Conservation (phyloP, 306 rosid genomes). For the Nissolia schottii region DNA sequence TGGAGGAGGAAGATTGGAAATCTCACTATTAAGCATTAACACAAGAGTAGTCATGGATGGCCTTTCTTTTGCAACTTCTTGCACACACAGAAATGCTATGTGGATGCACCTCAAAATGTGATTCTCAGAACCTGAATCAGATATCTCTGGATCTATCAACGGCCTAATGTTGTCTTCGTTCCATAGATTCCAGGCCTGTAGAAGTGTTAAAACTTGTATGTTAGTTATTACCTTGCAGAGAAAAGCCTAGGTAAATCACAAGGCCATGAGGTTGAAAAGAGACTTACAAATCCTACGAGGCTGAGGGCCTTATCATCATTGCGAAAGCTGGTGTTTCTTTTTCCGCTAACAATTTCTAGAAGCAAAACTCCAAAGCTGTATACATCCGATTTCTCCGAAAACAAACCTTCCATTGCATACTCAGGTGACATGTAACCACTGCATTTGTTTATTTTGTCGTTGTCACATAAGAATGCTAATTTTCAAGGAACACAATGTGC, state of each 20-base stretch:
- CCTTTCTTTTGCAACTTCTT: conserved; percentile 37
- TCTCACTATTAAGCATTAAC: conserved; percentile 38
- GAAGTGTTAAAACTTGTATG: background rate
- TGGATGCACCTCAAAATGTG: conserved; percentile 39
- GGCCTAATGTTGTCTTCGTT: conserved; percentile 17
- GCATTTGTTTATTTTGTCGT: too few species aligned
- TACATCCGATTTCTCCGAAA: conserved; percentile 34
- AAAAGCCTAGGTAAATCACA: background rate
- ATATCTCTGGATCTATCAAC: conserved; percentile 25
- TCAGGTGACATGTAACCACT: conserved; percentile 37
- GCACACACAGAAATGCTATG: conserved; percentile 39
- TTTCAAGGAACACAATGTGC: background rate
- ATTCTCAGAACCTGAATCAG: conserved; percentile 7
- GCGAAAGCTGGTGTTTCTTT: conserved; percentile 32
- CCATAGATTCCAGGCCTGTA: conserved; percentile 43
- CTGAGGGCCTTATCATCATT: conserved; percentile 18
- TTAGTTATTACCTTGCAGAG: background rate
- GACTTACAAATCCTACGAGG: conserved; percentile 36
- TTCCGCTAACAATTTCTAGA: conserved; percentile 33
- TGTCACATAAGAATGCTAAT: background rate
- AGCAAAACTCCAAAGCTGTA: conserved; percentile 33
- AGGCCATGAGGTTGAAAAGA: background rate
- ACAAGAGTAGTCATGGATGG: conserved; percentile 30
- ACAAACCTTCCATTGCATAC: conserved; percentile 33
- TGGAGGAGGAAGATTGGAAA: conserved; percentile 35